A percentile compares a stretch with the other conserved stretches of the same genome.
Evolutionary conservation across 208 protist genomes (phyloP).

Genomic region (Acanthamoeba culbertsoni): DNA sequence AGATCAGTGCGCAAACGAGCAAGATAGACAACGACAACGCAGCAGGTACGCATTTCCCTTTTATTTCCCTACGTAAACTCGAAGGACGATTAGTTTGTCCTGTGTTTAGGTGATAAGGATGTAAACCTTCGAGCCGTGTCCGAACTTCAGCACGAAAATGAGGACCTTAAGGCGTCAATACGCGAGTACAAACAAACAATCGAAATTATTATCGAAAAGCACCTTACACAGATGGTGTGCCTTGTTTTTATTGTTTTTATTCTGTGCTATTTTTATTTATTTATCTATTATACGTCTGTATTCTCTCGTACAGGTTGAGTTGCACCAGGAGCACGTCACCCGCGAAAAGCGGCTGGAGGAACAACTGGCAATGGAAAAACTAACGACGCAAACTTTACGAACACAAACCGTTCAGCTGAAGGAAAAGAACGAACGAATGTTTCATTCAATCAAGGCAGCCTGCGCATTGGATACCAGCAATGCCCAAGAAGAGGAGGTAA

Average conservation of each 20-base stretch:
- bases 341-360: background rate
- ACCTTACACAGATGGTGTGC: background rate
- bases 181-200: background rate
- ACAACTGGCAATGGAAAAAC: background rate
- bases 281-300: background rate
- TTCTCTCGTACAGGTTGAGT: background rate
- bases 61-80: background rate
- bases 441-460: background rate
- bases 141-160: background rate
- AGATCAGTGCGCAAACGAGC: background rate
- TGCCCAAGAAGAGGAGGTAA: background rate
- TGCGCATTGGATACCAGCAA: background rate
- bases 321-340: slow-evolving; percentile 30
- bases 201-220: slow-evolving; percentile 12
- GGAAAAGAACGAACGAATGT: background rate
- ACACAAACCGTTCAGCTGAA: background rate
- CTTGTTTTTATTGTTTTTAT: too few species aligned
- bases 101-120: background rate
- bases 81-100: background rate
- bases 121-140: background rate
- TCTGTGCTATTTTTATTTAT: background rate
- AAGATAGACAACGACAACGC: background rate
- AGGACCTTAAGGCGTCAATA: background rate
- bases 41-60: background rate
- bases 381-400: background rate